Percentiles rank a stretch among this genome's conserved stretches.
Conservation (phyloP, 352 stramenopile genomes). For the Thalassiosira tumida region DNA sequence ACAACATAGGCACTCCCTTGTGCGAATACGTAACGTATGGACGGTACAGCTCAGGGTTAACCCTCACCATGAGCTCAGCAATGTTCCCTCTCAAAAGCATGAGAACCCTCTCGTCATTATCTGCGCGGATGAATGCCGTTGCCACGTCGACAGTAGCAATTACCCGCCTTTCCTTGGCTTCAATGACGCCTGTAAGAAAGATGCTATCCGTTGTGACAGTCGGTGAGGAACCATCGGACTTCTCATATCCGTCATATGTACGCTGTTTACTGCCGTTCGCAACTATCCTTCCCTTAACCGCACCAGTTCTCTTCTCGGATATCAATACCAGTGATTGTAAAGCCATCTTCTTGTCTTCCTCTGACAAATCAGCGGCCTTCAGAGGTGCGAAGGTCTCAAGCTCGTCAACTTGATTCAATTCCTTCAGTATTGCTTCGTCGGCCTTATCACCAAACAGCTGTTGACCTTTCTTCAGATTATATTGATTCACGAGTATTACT, state of each 20-base stretch:
- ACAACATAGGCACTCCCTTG: not conserved
- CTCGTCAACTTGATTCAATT: not conserved
- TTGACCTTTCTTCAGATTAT: not conserved
- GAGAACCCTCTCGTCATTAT: not conserved
- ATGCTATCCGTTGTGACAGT: not conserved
- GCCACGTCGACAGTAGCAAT: not conserved
- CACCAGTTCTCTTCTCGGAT: not conserved
- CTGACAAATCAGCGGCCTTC: no score
- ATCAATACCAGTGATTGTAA: not conserved
- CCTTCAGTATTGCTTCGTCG: not conserved
- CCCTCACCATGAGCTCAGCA: not conserved
- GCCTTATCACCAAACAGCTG: not conserved
- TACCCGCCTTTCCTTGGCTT: not conserved
- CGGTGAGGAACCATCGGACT: not conserved
- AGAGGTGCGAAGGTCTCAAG: no score
- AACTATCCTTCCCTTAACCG: not conserved
- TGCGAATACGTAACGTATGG: not conserved
- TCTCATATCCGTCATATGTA: not conserved
- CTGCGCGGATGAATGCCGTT: not conserved
- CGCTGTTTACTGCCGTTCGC: not conserved
- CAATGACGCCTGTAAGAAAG: not conserved
- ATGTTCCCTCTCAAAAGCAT: not conserved
- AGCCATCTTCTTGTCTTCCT: not conserved
- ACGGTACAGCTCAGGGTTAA: constrained; percentile 30
- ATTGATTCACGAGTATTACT: no score